phyloP scores from a whole-genome alignment of 768 basidiomycete genomes.

The Trametes elegans region DNA sequence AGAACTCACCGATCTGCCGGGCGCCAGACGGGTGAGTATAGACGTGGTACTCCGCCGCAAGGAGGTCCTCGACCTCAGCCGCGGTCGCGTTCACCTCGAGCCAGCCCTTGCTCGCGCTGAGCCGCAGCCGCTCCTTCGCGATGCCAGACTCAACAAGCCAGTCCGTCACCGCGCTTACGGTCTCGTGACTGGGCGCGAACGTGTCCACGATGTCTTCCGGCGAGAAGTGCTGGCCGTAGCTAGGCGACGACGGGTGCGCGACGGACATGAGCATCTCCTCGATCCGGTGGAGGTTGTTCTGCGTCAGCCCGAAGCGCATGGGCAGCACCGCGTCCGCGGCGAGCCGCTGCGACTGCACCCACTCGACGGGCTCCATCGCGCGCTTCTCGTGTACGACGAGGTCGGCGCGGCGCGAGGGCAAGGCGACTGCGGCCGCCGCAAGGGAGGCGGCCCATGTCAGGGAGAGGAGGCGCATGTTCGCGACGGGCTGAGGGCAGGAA shows the following conservation, averaged over 20 bases:
- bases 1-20: constrained; percentile 43
- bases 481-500: neutral
- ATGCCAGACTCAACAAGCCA: constrained; percentile 43
- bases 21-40: constrained; percentile 57
- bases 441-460: constrained; percentile 10
- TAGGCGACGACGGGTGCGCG: constrained; percentile 42
- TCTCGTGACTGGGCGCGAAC: constrained; percentile 40
- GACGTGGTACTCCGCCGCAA: constrained; percentile 51
- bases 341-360: constrained; percentile 32
- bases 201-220: constrained; percentile 37
- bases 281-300: constrained; percentile 40
- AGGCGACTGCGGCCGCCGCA: constrained; percentile 17
- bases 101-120: constrained; percentile 45
- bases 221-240: constrained; percentile 48
- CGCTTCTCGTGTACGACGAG: constrained; percentile 41
- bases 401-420: constrained; percentile 15
- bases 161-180: constrained; percentile 35
- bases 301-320: constrained; percentile 44
- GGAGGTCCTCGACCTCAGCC: constrained; percentile 42
- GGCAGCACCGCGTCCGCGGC: constrained; percentile 36
- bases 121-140: constrained; percentile 33
- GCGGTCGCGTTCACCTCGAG: constrained; percentile 41
- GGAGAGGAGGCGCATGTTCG: constrained; percentile 6
- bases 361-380: constrained; percentile 32
- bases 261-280: constrained; percentile 42